Conservation (phyloP, 225 moss, liverwort and hornwort genomes). For the Pseudisothecium myosuroides region DNA sequence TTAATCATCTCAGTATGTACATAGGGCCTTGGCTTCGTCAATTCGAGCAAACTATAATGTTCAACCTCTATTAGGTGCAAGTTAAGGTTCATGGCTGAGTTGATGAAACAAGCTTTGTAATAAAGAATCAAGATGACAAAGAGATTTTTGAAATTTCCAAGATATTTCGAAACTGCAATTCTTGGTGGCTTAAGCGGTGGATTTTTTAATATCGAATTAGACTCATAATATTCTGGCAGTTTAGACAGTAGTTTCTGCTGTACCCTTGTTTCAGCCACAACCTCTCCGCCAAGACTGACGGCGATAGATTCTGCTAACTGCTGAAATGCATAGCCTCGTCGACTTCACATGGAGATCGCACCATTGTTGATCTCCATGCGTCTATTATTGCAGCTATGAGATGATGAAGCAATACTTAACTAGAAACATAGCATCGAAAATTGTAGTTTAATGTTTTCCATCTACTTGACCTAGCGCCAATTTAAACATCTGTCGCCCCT, state of each 20-base stretch:
- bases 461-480: background rate
- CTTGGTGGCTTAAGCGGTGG: background rate
- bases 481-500: background rate
- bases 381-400: background rate
- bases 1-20: background rate
- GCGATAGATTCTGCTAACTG: background rate
- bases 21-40: background rate
- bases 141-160: background rate
- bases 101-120: background rate
- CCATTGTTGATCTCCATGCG: no score
- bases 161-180: background rate
- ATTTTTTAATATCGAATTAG: background rate
- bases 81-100: background rate
- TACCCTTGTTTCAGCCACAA: background rate
- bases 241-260: background rate
- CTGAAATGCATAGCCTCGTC: background rate
- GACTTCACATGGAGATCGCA: no score
- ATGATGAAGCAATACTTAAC: background rate
- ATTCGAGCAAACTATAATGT: background rate
- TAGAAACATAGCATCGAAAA: background rate
- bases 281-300: background rate
- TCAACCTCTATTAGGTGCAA: background rate
- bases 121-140: background rate
- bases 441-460: background rate
- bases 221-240: background rate